These are phyloP conservation scores for Ogataea ganodermae DNA, from an alignment of 805 yeast species.

Conservation along the genomic window DNA sequence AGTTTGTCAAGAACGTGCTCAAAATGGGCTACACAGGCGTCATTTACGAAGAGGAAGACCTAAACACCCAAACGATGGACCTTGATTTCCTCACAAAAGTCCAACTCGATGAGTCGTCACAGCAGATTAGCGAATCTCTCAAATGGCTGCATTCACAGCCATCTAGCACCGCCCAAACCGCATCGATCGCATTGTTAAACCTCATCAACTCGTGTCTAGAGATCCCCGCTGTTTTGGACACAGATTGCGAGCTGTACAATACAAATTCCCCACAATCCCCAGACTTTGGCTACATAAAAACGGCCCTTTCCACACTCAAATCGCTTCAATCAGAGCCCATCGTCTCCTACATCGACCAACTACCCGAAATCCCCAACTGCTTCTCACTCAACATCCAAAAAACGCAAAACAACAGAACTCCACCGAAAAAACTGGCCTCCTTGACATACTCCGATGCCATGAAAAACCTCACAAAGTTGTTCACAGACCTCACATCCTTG, in stretches of 20 bases:
- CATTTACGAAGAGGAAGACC: constrained; percentile 73
- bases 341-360: constrained; percentile 22
- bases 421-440: constrained; percentile 39
- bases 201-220: constrained; percentile 9
- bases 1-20: constrained; percentile 51
- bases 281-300: constrained; percentile 10
- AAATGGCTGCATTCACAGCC: constrained; percentile 35
- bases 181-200: constrained; percentile 22
- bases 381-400: constrained; percentile 52
- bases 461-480: constrained; percentile 28
- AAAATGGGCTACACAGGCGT: constrained; percentile 56
- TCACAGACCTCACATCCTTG: constrained; percentile 41
- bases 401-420: constrained; percentile 49
- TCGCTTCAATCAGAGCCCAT: constrained; percentile 7
- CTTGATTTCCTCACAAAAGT: constrained; percentile 39
- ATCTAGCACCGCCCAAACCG: constrained; percentile 12
- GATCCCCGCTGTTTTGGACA: constrained; percentile 12
- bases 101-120: too few relatives aligned
- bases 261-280: not conserved
- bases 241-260: constrained; percentile 15
- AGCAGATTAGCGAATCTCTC: too few relatives aligned
- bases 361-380: constrained; percentile 37
- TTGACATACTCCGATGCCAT: constrained; percentile 26
- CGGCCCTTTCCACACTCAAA: constrained; percentile 9
- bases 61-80: constrained; percentile 64